phyloP scores from a whole-genome alignment of 768 basidiomycete species.

The Filobasidium wieringae region DNA sequence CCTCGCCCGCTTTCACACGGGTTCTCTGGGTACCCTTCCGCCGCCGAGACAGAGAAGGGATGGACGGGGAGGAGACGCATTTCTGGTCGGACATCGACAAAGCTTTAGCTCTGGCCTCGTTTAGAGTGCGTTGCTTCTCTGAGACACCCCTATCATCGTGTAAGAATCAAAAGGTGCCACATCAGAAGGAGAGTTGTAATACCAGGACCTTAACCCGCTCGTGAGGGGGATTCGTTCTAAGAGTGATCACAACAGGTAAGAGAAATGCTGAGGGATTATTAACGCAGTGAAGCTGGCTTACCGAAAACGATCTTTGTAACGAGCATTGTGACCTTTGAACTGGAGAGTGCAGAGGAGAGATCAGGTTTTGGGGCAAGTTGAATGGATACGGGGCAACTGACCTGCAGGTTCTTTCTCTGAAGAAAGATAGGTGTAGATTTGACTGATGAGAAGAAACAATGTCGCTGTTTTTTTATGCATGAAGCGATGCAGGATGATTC shows the following conservation, averaged over 20 bases:
- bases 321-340: conserved; percentile 40
- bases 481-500: too few species aligned
- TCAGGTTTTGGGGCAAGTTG: background rate
- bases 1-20: conserved; percentile 26
- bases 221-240: conserved; percentile 21
- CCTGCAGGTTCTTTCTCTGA: background rate
- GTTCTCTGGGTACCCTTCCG: conserved; percentile 12
- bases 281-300: background rate
- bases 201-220: conserved; percentile 41
- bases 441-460: too few species aligned
- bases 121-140: conserved; percentile 25
- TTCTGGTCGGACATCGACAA: conserved; percentile 38
- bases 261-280: background rate
- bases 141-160: too few species aligned
- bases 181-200: conserved; percentile 33
- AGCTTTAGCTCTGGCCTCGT: conserved; percentile 29
- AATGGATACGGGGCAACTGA: background rate
- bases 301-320: conserved; percentile 19
- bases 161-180: background rate
- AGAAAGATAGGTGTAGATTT: background rate
- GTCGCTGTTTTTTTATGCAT: too few species aligned
- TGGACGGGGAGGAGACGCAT: conserved; percentile 26
- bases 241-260: background rate
- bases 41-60: background rate
- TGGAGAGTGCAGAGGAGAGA: background rate